Base-by-base conservation (phyloP, 2,329 filamentous ascomycete species). In the Penicillium sp. region DNA sequence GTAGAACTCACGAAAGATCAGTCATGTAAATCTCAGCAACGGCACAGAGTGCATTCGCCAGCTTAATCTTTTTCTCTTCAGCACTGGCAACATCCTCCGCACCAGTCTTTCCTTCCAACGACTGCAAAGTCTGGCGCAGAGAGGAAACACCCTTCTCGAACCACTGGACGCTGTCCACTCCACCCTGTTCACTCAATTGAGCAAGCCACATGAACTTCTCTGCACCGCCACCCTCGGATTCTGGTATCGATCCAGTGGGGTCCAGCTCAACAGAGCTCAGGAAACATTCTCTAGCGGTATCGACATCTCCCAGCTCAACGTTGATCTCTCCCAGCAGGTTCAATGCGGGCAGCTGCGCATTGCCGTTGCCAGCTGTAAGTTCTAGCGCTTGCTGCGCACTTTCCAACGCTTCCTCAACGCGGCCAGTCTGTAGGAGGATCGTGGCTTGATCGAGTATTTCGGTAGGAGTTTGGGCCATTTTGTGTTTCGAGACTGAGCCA, bases 21-120 rank as follows among this genome's bases (percentile, higher is more conserved):
- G 95, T 99, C 95, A 99, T 99, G 81, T 97, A 99, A 49, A 99
- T 91, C 78, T 99, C 95, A 7, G 91, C 88, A 59, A 98, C 91
- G 27, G 90, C 91, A 76, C 96, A 99, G 35, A 99, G 83, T n/a
- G 93, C 91, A 66, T 91, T 91, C 2, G 92, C 91, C 35, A 98
- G 82, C 76, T 95, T 95, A 63, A 82, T 81, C 73, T 89, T 89
- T 80, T 91, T 90, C 74, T 92, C 90, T 27, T 87, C 83, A 42
- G 87, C 52, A 35, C 79, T 68, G 24, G 78, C 59, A 24, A 70
- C 63, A 39, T 76, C 66, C 61, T 76, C 59, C 16, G 74, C 55
- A 61, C 73, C 68, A 58, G 74, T 62, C 31, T 76, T 78, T 56
- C 80, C 82, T 62, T 87, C 84, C 21, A 93, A 75, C 14, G 76